phyloP scores from a whole-genome alignment of 2,329 filamentous ascomycete species.

The Alternaria sp. region DNA sequence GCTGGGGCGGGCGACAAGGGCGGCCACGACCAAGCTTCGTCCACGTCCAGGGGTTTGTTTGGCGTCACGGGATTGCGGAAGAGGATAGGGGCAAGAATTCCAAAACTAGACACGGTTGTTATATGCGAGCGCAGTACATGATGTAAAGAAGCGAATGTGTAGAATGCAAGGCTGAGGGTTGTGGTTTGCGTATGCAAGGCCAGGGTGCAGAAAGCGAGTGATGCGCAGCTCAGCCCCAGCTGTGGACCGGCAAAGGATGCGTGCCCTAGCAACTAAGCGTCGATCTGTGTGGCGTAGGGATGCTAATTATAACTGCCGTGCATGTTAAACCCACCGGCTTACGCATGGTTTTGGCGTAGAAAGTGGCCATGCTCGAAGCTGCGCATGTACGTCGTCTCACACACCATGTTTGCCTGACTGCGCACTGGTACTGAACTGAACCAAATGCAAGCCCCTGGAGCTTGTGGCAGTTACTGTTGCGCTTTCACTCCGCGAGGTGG shows the following conservation, averaged over 20 bases:
- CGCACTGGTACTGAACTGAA: background rate
- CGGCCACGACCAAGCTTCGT: constrained; percentile 5
- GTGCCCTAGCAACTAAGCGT: constrained; percentile 7
- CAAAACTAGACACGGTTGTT: background rate
- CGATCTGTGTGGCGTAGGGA: constrained; percentile 22
- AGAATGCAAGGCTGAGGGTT: constrained; percentile 20
- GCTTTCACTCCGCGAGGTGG: constrained; percentile 1
- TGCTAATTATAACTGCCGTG: constrained; percentile 17
- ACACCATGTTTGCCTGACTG: background rate
- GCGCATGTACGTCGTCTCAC: background rate
- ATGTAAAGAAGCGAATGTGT: constrained; percentile 13
- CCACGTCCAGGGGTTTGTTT: constrained; percentile 6
- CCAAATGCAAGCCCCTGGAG: constrained; percentile 4
- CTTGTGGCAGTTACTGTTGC: constrained; percentile 7
- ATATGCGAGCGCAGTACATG: constrained; percentile 4
- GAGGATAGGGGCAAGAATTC: background rate
- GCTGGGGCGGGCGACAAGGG: constrained; percentile 7
- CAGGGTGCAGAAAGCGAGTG: constrained; percentile 14
- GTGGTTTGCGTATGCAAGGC: constrained; percentile 21
- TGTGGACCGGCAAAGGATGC: constrained; percentile 6
- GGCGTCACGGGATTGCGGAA: background rate
- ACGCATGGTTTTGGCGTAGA: background rate
- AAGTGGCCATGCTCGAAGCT: background rate
- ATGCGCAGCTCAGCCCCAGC: constrained; percentile 19
- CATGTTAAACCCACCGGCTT: background rate